These are phyloP conservation scores for Fistulifera pelliculosa DNA, from an alignment of 108 stramenopile species.

Conservation along the genomic window DNA sequence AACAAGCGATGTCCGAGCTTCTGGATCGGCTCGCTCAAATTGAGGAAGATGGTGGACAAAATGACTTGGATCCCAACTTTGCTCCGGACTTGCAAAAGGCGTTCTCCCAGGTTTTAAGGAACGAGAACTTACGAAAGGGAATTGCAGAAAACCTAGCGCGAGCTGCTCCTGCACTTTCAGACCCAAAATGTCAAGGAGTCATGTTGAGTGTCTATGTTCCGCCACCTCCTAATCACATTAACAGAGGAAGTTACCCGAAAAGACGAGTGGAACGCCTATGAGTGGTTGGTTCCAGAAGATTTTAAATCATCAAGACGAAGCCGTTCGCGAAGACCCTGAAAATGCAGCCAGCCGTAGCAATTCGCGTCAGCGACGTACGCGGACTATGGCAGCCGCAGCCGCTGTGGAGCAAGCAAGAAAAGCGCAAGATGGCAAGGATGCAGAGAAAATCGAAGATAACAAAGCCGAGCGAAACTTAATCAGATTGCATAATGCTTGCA, in stretches of 20 bases:
- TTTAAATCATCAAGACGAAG: constrained; percentile 28
- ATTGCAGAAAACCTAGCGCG: constrained; percentile 78
- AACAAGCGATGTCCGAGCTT: constrained; percentile 68
- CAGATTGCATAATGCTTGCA: constrained; percentile 58
- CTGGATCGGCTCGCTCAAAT: constrained; percentile 62
- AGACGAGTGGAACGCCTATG: constrained; percentile 12
- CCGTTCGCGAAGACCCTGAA: constrained; percentile 14
- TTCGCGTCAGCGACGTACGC: constrained; percentile 31
- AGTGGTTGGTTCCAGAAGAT: constrained; percentile 79
- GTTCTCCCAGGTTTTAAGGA: constrained; percentile 68
- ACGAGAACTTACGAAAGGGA: constrained; percentile 63
- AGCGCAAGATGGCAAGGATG: constrained; percentile 18
- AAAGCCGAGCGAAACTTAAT: constrained; percentile 54
- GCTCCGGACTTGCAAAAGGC: constrained; percentile 63
- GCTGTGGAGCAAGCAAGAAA: constrained; percentile 52
- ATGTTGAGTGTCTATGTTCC: constrained; percentile 86
- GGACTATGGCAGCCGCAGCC: constrained; percentile 69
- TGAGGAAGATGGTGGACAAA: constrained; percentile 9
- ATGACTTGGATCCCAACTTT: not conserved
- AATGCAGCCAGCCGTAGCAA: constrained; percentile 7
- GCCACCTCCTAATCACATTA: constrained; percentile 53
- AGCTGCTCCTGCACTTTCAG: constrained; percentile 81
- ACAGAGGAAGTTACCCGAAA: constrained; percentile 55
- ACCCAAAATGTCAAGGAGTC: constrained; percentile 85
- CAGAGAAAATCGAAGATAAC: constrained; percentile 15